phyloP scores from a whole-genome alignment of 202 grass and related monocot genomes.

The Panicum hallii region DNA sequence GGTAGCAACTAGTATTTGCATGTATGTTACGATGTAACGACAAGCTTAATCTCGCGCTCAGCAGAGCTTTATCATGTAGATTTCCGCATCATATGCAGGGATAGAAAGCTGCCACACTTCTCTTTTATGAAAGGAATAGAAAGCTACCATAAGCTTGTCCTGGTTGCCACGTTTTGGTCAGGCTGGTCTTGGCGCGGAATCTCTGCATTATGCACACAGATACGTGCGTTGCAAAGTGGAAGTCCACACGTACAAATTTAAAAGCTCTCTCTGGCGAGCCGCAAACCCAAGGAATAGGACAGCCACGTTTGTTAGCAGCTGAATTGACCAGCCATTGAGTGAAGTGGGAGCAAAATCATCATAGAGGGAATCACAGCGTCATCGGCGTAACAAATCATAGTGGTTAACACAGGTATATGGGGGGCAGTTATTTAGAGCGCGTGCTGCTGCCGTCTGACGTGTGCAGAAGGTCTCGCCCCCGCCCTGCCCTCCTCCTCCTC shows the following conservation, averaged over 20 bases:
- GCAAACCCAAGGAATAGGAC: neutral
- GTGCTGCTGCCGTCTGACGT: no score
- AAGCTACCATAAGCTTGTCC: neutral
- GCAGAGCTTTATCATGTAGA: neutral
- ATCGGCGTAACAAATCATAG: neutral
- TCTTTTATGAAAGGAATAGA: neutral
- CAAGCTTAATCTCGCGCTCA: neutral
- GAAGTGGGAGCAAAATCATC: slow-evolving; percentile 4
- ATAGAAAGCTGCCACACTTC: neutral
- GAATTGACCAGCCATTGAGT: neutral
- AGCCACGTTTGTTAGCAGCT: neutral
- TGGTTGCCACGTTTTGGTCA: slow-evolving; percentile 20
- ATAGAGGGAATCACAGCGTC: neutral
- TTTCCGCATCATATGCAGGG: neutral
- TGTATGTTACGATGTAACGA: neutral
- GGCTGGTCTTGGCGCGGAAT: slow-evolving; percentile 14
- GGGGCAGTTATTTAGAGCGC: no score
- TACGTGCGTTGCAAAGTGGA: neutral
- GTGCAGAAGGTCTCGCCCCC: no score
- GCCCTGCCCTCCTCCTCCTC: no score
- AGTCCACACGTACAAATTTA: neutral
- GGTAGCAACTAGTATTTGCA: neutral
- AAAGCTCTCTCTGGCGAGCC: neutral
- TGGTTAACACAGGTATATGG: neutral
- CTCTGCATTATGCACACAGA: neutral